Conservation (phyloP, 2,329 filamentous ascomycete species). For the Hypoxylon sp. region DNA sequence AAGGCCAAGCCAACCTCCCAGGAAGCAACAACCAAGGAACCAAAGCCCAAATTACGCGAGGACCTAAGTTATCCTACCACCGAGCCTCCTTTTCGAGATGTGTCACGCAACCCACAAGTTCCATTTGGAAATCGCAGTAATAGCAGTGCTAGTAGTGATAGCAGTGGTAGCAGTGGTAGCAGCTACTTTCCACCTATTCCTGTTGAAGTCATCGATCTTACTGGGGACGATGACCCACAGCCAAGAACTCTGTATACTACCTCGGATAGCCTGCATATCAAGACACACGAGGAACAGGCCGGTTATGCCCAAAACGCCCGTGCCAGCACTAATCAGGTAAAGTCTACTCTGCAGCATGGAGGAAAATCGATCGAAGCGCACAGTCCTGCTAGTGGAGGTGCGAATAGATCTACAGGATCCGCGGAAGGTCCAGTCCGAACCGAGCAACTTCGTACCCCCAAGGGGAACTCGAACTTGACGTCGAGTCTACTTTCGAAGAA, state of each 20-base stretch:
- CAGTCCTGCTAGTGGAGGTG: neutral
- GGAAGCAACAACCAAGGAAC: conserved; percentile 23
- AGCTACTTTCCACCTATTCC: too few species aligned
- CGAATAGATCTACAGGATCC: neutral
- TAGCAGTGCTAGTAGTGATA: too few species aligned
- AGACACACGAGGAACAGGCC: neutral
- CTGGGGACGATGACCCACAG: conserved; percentile 34
- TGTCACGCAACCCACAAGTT: conserved; percentile 2
- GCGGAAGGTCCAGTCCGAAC: neutral
- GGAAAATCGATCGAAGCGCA: conserved; percentile 17
- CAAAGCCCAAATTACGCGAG: conserved; percentile 18
- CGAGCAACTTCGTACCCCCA: conserved; percentile 1
- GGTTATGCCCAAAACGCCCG: neutral
- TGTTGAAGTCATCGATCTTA: conserved; percentile 39
- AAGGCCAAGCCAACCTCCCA: conserved; percentile 19
- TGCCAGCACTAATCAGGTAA: neutral
- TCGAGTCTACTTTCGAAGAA: neutral
- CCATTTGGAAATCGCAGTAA: too few species aligned
- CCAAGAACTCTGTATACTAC: conserved; percentile 4
- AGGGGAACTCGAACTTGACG: neutral
- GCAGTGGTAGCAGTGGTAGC: too few species aligned
- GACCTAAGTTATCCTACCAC: conserved; percentile 2
- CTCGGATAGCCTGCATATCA: conserved; percentile 1
- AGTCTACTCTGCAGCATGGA: neutral
- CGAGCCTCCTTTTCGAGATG: conserved; percentile 3